Evolutionary conservation across 179 eudicot genomes (phyloP).

Genomic region (Silene vulgaris): DNA sequence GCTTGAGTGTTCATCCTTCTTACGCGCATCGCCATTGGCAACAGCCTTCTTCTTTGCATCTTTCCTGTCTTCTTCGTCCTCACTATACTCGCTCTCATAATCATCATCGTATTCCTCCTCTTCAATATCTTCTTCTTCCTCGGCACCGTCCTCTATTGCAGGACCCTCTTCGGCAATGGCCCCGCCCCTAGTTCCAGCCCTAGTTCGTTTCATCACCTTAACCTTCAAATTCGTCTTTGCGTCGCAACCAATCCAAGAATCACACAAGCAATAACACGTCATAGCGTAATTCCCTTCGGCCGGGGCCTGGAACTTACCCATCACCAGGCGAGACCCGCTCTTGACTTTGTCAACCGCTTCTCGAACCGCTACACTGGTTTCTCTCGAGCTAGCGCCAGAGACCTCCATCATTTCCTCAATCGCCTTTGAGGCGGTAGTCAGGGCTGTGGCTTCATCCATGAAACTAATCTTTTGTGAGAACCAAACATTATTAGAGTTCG

Average conservation of each 20-base stretch:
- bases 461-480: constrained; percentile 69
- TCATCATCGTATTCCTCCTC: constrained; percentile 75
- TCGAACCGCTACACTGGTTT: constrained; percentile 49
- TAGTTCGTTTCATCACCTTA: constrained; percentile 58
- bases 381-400: constrained; percentile 48
- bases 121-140: constrained; percentile 66
- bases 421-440: constrained; percentile 65
- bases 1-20: constrained; percentile 30
- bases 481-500: constrained; percentile 62
- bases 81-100: constrained; percentile 75
- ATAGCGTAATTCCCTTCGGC: constrained; percentile 63
- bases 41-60: constrained; percentile 37
- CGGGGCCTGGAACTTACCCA: constrained; percentile 78
- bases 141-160: constrained; percentile 48
- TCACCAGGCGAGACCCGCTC: constrained; percentile 57
- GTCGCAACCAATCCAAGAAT: constrained; percentile 82
- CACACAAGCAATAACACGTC: constrained; percentile 55
- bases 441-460: constrained; percentile 63
- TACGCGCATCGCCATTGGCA: constrained; percentile 29
- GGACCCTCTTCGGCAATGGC: constrained; percentile 46
- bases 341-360: constrained; percentile 66
- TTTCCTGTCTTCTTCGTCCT: constrained; percentile 54
- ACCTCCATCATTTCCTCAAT: constrained; percentile 67
- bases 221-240: constrained; percentile 49
- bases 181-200: constrained; percentile 73